Evolutionary conservation across 305 asterid species (phyloP), one percentile per base, ranked within the genome.

Genomic region (Plantago coronopus): DNA sequence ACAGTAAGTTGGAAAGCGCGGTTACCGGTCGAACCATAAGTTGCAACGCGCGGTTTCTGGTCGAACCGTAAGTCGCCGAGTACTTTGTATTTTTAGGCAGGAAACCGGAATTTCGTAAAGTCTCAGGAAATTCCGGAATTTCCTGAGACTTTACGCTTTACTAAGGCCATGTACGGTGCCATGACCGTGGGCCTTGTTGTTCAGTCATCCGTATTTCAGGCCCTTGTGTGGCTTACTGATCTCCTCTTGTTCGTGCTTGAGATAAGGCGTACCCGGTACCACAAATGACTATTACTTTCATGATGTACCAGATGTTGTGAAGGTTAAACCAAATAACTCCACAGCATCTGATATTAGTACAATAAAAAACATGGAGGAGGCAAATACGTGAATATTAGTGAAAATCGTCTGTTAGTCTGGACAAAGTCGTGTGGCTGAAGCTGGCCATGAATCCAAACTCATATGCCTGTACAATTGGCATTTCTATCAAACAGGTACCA

Each of bases 391-490:
- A 63, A 17, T 4, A 50, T 29, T 8, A 17, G 27, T n/a, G 59
- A 18, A 1, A 29, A 18, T 14, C 59, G 48, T 18, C 75, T 62
- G 3, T 69, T 84, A 20, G 65, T 74, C n/a, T 58, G 68, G 79
- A 46, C 57, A 82, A 66, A 61, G 51, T 50, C 25, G 82, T 85
- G 47, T 64, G 83, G 69, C 17, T 62, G 22, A 85, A 82, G 27
- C 74, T 85, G 18, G 79, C 87, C 0, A 71, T 60, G 69, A 85
- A 85, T 62, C 94, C 94, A 0, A 85, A 82, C 62, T 68, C 87
- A 0, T 80, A 82, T 66, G 89, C 83, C 0, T 82, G 87, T 38
- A 19, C 77, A 17, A 7, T 76, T 50, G 94, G 94, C 9, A 43
- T 74, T 72, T 54, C 11, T 85, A 37, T 60, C 94, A 0, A 78